A percentile compares a stretch with the other conserved stretches of the same genome.
Conservation (phyloP, 148 eudicot species). For the Rhododendron vialii region DNA sequence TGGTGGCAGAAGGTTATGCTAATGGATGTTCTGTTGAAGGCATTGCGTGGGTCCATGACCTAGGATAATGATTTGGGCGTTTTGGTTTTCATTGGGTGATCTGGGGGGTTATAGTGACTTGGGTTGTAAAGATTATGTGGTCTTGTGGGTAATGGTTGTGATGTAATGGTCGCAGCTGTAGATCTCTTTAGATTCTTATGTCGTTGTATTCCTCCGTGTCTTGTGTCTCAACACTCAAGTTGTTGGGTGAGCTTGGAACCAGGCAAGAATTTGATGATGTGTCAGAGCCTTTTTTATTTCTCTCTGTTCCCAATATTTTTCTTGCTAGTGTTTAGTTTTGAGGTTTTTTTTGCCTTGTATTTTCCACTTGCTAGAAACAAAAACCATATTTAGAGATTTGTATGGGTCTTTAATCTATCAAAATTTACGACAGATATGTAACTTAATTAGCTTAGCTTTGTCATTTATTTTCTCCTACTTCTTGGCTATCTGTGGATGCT, state of each 20-base stretch:
- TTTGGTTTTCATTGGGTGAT: neutral
- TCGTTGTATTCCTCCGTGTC: neutral
- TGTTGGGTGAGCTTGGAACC: slow-evolving; percentile 5
- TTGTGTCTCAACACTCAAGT: slow-evolving; percentile 1
- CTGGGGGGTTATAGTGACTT: neutral
- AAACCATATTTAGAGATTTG: neutral
- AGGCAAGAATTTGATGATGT: neutral
- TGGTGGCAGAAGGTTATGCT: neutral
- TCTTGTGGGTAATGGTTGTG: neutral
- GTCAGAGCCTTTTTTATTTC: neutral
- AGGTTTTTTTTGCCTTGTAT: neutral
- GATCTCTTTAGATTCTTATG: neutral
- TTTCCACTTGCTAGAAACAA: slow-evolving; percentile 1
- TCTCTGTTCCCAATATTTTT: neutral
- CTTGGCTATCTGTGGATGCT: slow-evolving; percentile 15
- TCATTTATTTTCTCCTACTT: neutral
- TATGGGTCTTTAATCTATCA: neutral
- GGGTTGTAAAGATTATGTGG: neutral
- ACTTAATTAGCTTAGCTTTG: neutral
- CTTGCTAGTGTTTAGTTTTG: neutral
- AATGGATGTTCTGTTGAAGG: neutral
- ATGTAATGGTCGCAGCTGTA: neutral
- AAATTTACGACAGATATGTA: neutral
- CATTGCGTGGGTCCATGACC: neutral
- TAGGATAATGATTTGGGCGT: neutral